Evolutionary conservation across 306 rosid species (phyloP).

Genomic region (Prunus mume): DNA sequence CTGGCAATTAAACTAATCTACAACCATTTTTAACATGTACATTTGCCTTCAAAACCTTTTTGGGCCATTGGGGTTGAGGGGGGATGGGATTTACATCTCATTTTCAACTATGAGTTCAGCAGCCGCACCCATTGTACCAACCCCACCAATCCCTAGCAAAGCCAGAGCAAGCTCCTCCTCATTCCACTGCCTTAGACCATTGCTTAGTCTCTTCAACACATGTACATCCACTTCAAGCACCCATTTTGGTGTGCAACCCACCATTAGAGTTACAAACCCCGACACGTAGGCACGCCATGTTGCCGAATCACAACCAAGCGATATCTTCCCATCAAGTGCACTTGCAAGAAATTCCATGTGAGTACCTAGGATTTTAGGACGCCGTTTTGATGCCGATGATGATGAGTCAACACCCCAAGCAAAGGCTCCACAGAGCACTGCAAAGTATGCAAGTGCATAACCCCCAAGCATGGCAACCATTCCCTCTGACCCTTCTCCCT

Average conservation of each 20-base stretch:
- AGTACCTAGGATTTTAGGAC: slow-evolving; percentile 64
- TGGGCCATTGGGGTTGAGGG: slow-evolving; percentile 8
- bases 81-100: slow-evolving; percentile 30
- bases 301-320: slow-evolving; percentile 81
- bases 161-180: slow-evolving; percentile 89
- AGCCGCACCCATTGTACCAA: slow-evolving; percentile 79
- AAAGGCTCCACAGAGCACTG: slow-evolving; percentile 75
- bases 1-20: slow-evolving; percentile 9
- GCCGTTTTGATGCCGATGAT: slow-evolving; percentile 74
- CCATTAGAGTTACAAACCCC: slow-evolving; percentile 80
- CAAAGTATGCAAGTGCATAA: slow-evolving; percentile 83
- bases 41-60: slow-evolving; percentile 3
- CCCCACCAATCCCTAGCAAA: slow-evolving; percentile 68
- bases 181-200: slow-evolving; percentile 74
- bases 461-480: slow-evolving; percentile 87
- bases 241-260: slow-evolving; percentile 79
- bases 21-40: slow-evolving; percentile 10
- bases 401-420: slow-evolving; percentile 94
- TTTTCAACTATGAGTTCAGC: slow-evolving; percentile 75
- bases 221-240: slow-evolving; percentile 74
- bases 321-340: slow-evolving; percentile 89
- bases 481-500: slow-evolving; percentile 58
- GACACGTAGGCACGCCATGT: slow-evolving; percentile 92
- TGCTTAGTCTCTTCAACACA: slow-evolving; percentile 75
- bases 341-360: slow-evolving; percentile 96